phyloP scores from a whole-genome alignment of 208 protist genomes.

The Crithidia expoeki region DNA sequence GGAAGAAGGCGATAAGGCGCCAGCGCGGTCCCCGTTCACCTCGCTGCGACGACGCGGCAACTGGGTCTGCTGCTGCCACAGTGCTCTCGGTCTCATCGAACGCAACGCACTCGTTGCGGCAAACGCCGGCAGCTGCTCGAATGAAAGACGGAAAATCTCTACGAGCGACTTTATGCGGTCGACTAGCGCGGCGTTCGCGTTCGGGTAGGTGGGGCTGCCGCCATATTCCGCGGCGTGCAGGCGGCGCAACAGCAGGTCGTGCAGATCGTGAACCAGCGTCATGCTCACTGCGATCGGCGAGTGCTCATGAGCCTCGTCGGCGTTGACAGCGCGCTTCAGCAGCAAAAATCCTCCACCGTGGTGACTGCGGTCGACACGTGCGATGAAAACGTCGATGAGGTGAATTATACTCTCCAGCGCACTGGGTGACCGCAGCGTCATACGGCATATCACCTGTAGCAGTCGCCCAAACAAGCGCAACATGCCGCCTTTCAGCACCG shows the following conservation, averaged over 20 bases:
- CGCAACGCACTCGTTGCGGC: slow-evolving; percentile 1
- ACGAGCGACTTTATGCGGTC: slow-evolving; percentile 68
- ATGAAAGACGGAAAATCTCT: slow-evolving; percentile 54
- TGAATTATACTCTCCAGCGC: slow-evolving; percentile 45
- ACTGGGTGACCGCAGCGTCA: slow-evolving; percentile 53
- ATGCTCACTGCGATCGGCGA: slow-evolving; percentile 67
- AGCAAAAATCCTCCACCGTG: slow-evolving; percentile 42
- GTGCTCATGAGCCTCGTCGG: slow-evolving; percentile 61
- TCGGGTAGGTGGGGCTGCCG: slow-evolving; percentile 29
- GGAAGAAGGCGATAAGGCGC: neutral
- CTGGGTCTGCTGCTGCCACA: slow-evolving; percentile 3
- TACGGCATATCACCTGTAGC: slow-evolving; percentile 59
- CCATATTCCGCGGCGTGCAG: slow-evolving; percentile 50
- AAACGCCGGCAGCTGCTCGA: slow-evolving; percentile 69
- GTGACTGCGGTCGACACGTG: slow-evolving; percentile 49
- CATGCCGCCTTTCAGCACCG: slow-evolving; percentile 60
- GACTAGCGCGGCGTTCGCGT: slow-evolving; percentile 67
- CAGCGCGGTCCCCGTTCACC: neutral
- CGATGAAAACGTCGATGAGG: slow-evolving; percentile 50
- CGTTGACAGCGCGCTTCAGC: slow-evolving; percentile 41
- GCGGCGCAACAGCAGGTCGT: slow-evolving; percentile 75
- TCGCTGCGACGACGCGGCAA: neutral
- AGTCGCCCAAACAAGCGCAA: slow-evolving; percentile 82
- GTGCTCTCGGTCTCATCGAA: slow-evolving; percentile 4
- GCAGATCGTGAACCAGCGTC: slow-evolving; percentile 59